Evolutionary conservation across 2,329 filamentous ascomycete genomes (phyloP), one percentile per base, ranked within the genome.

Genomic region (Microcyclospora tardicrescens): DNA sequence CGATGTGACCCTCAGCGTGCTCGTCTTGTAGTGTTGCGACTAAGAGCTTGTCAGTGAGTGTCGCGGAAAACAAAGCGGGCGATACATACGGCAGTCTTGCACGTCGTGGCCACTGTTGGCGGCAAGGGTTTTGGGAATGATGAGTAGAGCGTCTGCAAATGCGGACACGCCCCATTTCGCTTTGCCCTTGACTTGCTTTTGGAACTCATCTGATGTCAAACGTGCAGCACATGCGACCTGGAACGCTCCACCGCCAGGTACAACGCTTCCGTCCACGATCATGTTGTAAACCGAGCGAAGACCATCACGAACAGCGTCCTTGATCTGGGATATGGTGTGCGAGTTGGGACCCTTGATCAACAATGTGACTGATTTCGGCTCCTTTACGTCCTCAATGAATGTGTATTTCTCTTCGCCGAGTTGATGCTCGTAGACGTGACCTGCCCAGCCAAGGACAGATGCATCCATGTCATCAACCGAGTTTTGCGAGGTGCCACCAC

Each of bases 321-420:
- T 93, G 57, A 98, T 86, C 64, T 98, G 91, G 11, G 83, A 79
- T 55, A 98, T 98, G 44, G 89, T 96, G 69, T 98, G 91, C 57
- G 79, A 72, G 65, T 98, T 98, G 47, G 91, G 91, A 16, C 91
- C 91, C 72, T 96, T 98, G 72, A 98, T 96, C 55, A 98, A 73
- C 27, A 98, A 71, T 12, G 91, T 98, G 34, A 98, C 91, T 1
- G 89, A 95, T 70, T 98, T 98, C 45, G 91, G 84, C 45, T 96
- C 86, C 72, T 95, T 96, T 56, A 98, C 91, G 53, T 98, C 91
- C 65, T 98, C 91, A 44, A 98, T 74, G 60, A 98, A 98, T 5
- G 91, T 98, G 68, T 84, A 98, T 70, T 98, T 98, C 71, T 98
- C 91, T 71, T 98, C 91, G 45, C 91, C 91, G 9, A 98, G 73